Conservation (phyloP, 257 asterid genomes). For the Solanum bulbocastanum region DNA sequence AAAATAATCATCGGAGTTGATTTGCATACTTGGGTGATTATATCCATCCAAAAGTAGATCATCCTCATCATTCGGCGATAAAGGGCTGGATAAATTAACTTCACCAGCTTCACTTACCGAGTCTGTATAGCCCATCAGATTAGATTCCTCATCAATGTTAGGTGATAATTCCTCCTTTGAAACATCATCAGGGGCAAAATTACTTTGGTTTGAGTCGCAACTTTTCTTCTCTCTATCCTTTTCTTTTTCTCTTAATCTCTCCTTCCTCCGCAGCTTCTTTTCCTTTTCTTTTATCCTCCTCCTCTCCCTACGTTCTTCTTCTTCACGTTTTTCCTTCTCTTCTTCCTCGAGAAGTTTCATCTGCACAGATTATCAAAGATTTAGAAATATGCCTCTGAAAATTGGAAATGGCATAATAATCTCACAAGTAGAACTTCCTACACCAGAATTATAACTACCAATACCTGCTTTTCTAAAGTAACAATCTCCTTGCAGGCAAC, state of each 20-base stretch:
- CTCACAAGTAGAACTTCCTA: background rate
- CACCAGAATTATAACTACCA: background rate
- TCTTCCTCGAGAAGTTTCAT: constrained; percentile 97
- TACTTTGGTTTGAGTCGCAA: constrained; percentile 27
- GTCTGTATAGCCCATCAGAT: constrained; percentile 28
- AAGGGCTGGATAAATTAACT: constrained; percentile 33
- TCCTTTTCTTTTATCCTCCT: constrained; percentile 84
- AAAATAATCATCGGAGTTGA: constrained; percentile 34
- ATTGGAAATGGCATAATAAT: background rate
- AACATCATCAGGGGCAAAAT: constrained; percentile 31
- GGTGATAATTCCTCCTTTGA: constrained; percentile 28
- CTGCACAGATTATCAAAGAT: constrained; percentile 28
- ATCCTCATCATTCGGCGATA: constrained; percentile 45
- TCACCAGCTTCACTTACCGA: constrained; percentile 44
- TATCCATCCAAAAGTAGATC: constrained; percentile 40
- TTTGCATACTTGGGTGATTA: constrained; percentile 32
- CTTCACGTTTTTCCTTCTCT: constrained; percentile 94
- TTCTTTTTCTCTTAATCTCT: constrained; percentile 79
- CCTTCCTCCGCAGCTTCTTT: constrained; percentile 87
- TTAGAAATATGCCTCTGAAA: constrained; percentile 8
- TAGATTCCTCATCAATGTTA: constrained; percentile 31
- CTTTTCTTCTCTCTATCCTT: constrained; percentile 52
- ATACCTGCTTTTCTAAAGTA: constrained; percentile 92
- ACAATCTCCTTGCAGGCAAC: constrained; percentile 95
- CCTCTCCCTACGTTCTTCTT: constrained; percentile 80